phyloP scores from a whole-genome alignment of 768 basidiomycete genomes.

The Boletus eberwhitei region DNA sequence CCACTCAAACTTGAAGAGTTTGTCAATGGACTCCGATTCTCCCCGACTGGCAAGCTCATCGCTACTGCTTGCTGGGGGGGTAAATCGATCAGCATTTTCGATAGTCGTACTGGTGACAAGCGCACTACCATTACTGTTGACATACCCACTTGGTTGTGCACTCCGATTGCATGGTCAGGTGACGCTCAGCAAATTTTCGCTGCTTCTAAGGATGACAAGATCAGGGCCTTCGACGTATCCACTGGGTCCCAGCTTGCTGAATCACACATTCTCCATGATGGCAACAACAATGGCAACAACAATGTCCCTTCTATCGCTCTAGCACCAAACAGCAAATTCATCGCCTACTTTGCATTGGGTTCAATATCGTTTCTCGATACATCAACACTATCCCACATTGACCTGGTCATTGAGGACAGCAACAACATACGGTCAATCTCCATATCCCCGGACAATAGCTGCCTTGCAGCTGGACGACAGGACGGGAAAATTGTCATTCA shows the following conservation, averaged over 20 bases:
- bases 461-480: not conserved
- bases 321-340: not conserved
- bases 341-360: not conserved
- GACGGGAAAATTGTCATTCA: not conserved
- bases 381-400: not conserved
- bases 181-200: not conserved
- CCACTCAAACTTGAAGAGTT: not conserved
- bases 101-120: not conserved
- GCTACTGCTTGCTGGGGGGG: not conserved
- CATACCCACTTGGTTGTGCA: rapidly evolving
- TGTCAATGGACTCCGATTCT: not conserved
- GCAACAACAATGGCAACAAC: no score
- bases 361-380: not conserved
- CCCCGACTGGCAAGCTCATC: not conserved
- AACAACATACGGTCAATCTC: not conserved
- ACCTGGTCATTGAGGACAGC: not conserved
- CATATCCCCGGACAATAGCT: not conserved
- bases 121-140: not conserved
- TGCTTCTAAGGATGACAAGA: not conserved
- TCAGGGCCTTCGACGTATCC: no score
- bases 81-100: not conserved
- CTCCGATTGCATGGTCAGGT: not conserved
- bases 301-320: not conserved
- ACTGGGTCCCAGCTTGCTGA: no score
- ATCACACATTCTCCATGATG: not conserved